Evolutionary conservation across 352 stramenopile genomes (phyloP).

Genomic region (Globisporangium recalcitrans): DNA sequence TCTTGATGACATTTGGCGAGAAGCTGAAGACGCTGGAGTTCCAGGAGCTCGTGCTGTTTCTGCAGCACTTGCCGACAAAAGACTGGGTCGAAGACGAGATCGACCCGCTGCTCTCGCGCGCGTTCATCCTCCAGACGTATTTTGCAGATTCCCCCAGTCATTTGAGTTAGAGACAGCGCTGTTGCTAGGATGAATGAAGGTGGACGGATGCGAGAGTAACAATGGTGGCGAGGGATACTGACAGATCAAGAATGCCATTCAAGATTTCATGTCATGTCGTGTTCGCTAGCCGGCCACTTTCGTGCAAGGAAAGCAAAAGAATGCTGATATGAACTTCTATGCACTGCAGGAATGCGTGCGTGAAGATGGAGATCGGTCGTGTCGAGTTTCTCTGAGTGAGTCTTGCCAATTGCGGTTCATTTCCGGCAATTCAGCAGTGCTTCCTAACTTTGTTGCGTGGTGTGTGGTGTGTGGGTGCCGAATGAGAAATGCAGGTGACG

Average conservation of each 20-base stretch:
- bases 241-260: constrained; percentile 5
- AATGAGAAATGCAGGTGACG: no score
- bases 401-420: no score
- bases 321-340: neutral
- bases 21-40: constrained; percentile 95
- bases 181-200: neutral
- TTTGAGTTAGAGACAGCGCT: constrained; percentile 31
- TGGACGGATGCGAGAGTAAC: neutral
- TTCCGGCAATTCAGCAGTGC: no score
- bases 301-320: neutral
- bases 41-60: constrained; percentile 95
- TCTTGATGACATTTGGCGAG: constrained; percentile 96
- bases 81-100: constrained; percentile 97
- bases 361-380: no score
- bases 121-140: constrained; percentile 93
- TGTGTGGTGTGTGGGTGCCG: no score
- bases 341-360: no score
- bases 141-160: constrained; percentile 85
- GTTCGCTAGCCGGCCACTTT: neutral
- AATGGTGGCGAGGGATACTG: neutral
- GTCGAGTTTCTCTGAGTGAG: no score
- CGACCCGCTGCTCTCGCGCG: constrained; percentile 96
- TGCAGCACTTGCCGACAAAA: constrained; percentile 95
- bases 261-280: neutral
- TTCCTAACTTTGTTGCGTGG: no score